These are phyloP conservation scores for Tetrahymena thermophila DNA, from an alignment of 73 alveolate genomes.

Conservation along the genomic window DNA sequence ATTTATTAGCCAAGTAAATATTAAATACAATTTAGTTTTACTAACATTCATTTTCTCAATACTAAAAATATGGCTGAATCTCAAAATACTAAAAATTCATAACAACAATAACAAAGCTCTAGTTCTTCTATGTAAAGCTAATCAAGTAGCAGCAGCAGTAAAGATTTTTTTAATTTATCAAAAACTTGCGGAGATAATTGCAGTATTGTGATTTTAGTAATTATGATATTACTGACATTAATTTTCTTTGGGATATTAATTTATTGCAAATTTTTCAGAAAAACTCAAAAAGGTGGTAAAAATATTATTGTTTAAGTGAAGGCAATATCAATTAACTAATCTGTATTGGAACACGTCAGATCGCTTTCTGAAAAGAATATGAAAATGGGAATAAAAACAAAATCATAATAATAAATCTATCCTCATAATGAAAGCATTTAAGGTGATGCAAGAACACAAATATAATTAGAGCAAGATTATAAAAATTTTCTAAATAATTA, in stretches of 20 bases:
- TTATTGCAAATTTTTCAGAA: neutral
- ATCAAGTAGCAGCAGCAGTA: neutral
- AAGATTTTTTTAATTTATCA: neutral
- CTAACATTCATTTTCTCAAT: no score
- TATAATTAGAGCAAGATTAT: neutral
- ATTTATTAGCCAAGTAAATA: neutral
- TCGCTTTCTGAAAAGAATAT: neutral
- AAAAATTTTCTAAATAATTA: neutral
- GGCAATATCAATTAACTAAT: neutral
- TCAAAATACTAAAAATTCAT: neutral
- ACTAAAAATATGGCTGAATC: neutral
- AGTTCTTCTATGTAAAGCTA: neutral
- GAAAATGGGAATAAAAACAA: neutral
- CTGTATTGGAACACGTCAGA: neutral
- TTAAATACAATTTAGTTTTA: neutral
- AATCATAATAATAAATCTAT: neutral
- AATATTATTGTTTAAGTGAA: neutral
- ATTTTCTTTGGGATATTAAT: neutral
- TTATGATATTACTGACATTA: neutral
- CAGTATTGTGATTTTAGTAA: neutral
- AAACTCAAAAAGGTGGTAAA: neutral
- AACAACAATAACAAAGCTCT: no score
- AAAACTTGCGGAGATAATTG: neutral
- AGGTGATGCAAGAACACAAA: neutral
- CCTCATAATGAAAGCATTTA: neutral